A percentile compares a stretch with the other conserved stretches of the same genome.
Conservation (phyloP, 805 yeast genomes). For the Wickerhamomyces pijperi region DNA sequence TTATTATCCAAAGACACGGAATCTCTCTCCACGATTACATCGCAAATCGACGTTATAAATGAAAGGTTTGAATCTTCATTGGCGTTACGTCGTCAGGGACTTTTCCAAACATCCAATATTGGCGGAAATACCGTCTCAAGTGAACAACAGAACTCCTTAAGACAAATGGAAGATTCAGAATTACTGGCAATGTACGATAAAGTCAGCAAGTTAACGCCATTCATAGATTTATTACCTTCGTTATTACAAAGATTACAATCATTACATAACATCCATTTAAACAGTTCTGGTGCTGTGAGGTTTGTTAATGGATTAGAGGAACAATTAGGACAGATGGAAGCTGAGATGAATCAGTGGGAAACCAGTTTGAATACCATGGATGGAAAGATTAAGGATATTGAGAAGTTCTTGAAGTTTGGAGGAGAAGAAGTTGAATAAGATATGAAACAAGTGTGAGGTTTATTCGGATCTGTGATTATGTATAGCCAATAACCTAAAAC, state of each 20-base stretch:
- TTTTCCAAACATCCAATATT: background rate
- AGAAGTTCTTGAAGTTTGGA: background rate
- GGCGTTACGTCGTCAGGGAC: slow-evolving; percentile 10
- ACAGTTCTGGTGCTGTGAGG: slow-evolving; percentile 9
- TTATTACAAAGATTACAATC: slow-evolving; percentile 18
- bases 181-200: slow-evolving; percentile 16
- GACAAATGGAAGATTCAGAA: slow-evolving; percentile 8
- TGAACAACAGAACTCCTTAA: background rate
- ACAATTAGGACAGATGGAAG: slow-evolving; percentile 10
- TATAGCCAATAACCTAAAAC: too few relatives aligned
- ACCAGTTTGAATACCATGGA: slow-evolving; percentile 13
- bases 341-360: slow-evolving; percentile 20
- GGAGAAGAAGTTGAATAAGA: too few relatives aligned
- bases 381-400: slow-evolving; percentile 11
- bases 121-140: slow-evolving; percentile 6
- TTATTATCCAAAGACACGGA: slow-evolving; percentile 18
- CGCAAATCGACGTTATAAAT: slow-evolving; percentile 16
- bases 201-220: slow-evolving; percentile 9
- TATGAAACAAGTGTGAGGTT: too few relatives aligned
- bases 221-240: slow-evolving; percentile 17
- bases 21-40: slow-evolving; percentile 11
- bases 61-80: slow-evolving; percentile 18
- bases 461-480: too few relatives aligned
- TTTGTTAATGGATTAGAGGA: slow-evolving; percentile 13
- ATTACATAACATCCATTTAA: slow-evolving; percentile 15